Evolutionary conservation across 1,139 yeast genomes (phyloP).

Genomic region (Oligophagozyma castellii): DNA sequence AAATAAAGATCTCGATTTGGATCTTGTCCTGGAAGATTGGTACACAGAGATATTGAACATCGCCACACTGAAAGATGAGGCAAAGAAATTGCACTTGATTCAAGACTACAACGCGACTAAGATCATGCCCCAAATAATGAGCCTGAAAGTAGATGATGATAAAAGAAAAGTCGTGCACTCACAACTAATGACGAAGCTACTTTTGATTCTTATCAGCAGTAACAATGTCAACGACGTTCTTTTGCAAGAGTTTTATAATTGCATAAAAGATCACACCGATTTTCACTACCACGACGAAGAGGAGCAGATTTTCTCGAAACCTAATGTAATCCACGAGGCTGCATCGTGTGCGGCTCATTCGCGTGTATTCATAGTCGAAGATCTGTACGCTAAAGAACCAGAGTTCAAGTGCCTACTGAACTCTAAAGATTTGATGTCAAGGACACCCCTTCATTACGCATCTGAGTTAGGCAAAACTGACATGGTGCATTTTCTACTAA

Average conservation of each 20-base stretch:
- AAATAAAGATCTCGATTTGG: conserved; percentile 9
- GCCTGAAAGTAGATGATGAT: conserved; percentile 5
- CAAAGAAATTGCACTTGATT: conserved; percentile 13
- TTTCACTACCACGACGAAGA: conserved; percentile 21
- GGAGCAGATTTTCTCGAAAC: conserved; percentile 24
- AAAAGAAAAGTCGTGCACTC: conserved; percentile 9
- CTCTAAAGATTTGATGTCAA: conserved; percentile 46
- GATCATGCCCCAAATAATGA: conserved; percentile 8
- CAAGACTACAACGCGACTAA: conserved; percentile 14
- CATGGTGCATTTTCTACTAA: conserved; percentile 33
- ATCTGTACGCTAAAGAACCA: conserved; percentile 6
- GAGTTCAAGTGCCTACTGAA: conserved; percentile 23
- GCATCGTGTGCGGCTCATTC: conserved; percentile 25
- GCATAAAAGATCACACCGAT: conserved; percentile 13
- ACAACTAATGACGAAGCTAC: conserved; percentile 19
- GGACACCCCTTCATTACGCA: conserved; percentile 82
- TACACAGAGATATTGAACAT: conserved; percentile 21
- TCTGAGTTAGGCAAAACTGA: conserved; percentile 54
- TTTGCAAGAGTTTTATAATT: conserved; percentile 17
- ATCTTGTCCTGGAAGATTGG: conserved; percentile 23
- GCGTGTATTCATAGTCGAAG: conserved; percentile 24
- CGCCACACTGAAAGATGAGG: conserved; percentile 21
- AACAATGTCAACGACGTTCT: conserved; percentile 22
- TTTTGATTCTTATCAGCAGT: conserved; percentile 17
- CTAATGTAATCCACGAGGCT: conserved; percentile 29